A percentile compares a stretch with the other conserved stretches of the same genome.
Evolutionary conservation across 257 asterid genomes (phyloP).

Genomic region (Voacanga thouarsii): DNA sequence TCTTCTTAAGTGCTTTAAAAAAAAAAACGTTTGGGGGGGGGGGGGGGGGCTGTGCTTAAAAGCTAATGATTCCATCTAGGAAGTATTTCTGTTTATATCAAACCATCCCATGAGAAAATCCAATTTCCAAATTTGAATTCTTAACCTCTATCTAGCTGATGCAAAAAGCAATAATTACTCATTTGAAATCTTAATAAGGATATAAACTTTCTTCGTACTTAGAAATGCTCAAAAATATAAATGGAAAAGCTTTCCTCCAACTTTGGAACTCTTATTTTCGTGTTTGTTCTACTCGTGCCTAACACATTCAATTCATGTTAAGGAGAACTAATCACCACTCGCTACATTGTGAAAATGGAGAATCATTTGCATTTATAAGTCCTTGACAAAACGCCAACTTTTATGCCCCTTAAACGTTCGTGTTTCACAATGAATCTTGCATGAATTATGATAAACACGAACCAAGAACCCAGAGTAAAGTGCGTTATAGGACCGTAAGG

Average conservation of each 20-base stretch:
- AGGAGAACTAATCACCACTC: not conserved
- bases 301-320: not conserved
- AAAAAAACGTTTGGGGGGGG: no score
- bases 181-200: not conserved
- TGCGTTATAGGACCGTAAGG: constrained; percentile 92
- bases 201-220: not conserved
- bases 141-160: not conserved
- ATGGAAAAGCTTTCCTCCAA: not conserved
- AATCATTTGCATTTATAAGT: not conserved
- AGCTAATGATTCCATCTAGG: not conserved
- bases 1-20: not conserved
- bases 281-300: not conserved
- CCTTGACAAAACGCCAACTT: not conserved
- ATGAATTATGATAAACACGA: not conserved
- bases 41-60: no score
- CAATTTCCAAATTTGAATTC: not conserved
- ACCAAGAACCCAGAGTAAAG: not conserved
- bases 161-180: not conserved
- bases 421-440: not conserved
- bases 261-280: not conserved
- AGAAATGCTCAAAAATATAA: not conserved
- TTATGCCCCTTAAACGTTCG: not conserved
- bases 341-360: not conserved
- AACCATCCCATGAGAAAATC: not conserved
- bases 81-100: not conserved